These are phyloP conservation scores for Hygrocybe coccinea DNA, from an alignment of 768 basidiomycete species.

Conservation along the genomic window DNA sequence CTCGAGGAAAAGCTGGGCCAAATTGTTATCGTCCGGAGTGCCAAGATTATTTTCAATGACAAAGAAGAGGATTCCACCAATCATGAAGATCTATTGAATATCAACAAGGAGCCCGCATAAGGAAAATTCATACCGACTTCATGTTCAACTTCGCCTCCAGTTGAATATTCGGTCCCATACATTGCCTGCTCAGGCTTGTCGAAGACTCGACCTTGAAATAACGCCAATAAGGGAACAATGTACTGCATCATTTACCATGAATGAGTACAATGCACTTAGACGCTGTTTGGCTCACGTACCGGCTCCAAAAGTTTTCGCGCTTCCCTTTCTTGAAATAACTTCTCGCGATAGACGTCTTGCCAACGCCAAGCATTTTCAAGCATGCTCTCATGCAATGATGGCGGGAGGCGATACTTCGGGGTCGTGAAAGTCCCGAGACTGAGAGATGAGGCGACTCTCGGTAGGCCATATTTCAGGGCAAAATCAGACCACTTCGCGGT, in stretches of 20 bases:
- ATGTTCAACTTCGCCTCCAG: conserved; percentile 11
- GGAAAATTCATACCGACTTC: neutral
- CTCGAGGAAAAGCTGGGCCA: conserved; percentile 8
- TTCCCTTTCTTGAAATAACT: no score
- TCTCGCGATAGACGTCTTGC: conserved; percentile 17
- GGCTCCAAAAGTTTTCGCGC: no score
- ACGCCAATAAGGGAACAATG: no score
- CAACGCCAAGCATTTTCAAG: conserved; percentile 14
- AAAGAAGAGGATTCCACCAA: conserved; percentile 7
- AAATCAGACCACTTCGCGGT: conserved; percentile 12
- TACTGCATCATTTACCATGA: no score
- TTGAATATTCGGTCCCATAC: no score
- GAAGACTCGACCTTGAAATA: conserved; percentile 7
- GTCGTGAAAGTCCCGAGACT: conserved; percentile 11
- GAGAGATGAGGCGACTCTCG: conserved; percentile 2
- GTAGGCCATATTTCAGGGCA: conserved; percentile 9
- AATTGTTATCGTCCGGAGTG: conserved; percentile 4
- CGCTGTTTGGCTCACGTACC: no score
- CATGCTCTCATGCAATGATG: conserved; percentile 16
- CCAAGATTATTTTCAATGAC: conserved; percentile 4
- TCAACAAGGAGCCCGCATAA: neutral
- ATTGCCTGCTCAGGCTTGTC: no score
- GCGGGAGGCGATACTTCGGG: conserved; percentile 15
- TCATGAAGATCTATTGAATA: conserved; percentile 4
- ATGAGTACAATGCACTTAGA: no score